Evolutionary conservation across 2,329 filamentous ascomycete genomes (phyloP).

Genomic region (Xylaria sp.): DNA sequence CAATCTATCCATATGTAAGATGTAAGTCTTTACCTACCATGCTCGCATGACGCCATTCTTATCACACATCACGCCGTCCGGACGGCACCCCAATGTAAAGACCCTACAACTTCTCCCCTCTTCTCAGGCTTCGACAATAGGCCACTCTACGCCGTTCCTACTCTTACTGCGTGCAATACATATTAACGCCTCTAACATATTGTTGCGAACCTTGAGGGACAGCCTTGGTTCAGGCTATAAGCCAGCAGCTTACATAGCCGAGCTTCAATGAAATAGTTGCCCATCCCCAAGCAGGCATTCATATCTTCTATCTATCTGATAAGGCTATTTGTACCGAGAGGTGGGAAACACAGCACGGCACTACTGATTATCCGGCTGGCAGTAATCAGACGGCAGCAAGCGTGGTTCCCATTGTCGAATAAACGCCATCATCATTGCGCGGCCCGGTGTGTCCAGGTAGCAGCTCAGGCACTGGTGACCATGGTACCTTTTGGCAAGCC

Average conservation of each 20-base stretch:
- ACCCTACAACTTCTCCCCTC: neutral
- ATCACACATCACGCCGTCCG: constrained; percentile 1
- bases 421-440: neutral
- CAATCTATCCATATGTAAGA: neutral
- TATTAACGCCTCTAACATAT: neutral
- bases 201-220: neutral
- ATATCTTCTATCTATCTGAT: neutral
- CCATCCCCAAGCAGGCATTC: constrained; percentile 2
- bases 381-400: constrained; percentile 6
- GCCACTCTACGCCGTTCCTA: constrained; percentile 1
- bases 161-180: neutral
- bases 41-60: constrained; percentile 26
- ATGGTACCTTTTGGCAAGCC: constrained; percentile 43
- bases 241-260: constrained; percentile 10
- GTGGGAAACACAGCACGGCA: neutral
- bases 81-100: neutral
- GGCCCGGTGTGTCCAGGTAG: neutral
- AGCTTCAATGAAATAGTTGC: constrained; percentile 1
- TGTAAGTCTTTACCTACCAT: neutral
- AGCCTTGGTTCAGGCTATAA: constrained; percentile 6
- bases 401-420: constrained; percentile 5
- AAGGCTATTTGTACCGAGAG: neutral
- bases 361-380: constrained; percentile 15
- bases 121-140: constrained; percentile 1
- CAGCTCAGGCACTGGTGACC: constrained; percentile 19